Evolutionary conservation across 805 yeast species (phyloP), one percentile per base, ranked within the genome.

Genomic region (Myxozyma vanderwaltii): DNA sequence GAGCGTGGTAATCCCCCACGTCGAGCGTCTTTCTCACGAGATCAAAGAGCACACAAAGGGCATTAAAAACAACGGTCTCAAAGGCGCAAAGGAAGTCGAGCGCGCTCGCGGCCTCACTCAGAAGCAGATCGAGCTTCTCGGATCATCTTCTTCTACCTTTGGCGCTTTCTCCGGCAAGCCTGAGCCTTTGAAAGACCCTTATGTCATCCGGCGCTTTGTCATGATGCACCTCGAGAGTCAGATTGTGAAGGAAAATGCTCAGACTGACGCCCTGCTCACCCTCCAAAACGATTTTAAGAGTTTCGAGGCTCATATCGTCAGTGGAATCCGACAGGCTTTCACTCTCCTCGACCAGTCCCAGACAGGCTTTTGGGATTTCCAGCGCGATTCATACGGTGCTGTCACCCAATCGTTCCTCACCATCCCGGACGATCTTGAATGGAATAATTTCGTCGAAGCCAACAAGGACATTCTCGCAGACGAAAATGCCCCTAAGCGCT

Each of bases 141-240:
- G 73, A 41, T 70, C 69, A 31, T 54, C 65, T n/a, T 71, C 76
- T 19, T 54, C 74, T 8, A 76, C 76, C 47, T 74, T 68, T 56
- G 64, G 68, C 13, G 58, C 56, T 27, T 67, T 69, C 35, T 55
- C 69, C 21, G 67, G 71, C 36, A 73, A 71, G 54, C 59, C 73
- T 6, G 81, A 78, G 33, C 71, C 74, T 53, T 68, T 71, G 47
- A 70, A 70, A 39, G 85, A 81, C 63, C 85, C 85, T 4, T 81
- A 76, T 63, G 65, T 80, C 27, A 61, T 75, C 45, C 76, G 76
- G 65, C 76, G 83, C 53, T 45, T 60, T 2, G 71, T 77, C 2
- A 56, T 74, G 27, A 66, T 69, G 45, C 70, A 74, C 47, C 77
- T 81, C 3, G 73, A 72, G 12, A 69, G 66, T 29, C 84, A 81